A percentile compares a stretch with the other conserved stretches of the same genome.
Conservation (phyloP, 139 green algal species). For the Volvox africanus region DNA sequence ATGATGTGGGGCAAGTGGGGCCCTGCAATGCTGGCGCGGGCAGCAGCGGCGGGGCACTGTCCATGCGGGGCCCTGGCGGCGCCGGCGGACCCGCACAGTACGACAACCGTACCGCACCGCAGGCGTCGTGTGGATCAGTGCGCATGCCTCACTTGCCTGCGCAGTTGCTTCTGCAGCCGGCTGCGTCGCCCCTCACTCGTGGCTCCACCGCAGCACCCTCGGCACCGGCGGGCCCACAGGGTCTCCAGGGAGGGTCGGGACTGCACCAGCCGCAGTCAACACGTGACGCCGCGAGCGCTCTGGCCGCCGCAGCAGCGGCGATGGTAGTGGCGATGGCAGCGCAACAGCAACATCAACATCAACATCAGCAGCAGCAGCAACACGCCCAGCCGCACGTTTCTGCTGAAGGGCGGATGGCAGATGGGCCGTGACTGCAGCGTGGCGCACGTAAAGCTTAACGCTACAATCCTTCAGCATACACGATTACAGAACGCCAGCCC, state of each 20-base stretch:
- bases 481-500: no score
- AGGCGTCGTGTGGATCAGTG: background rate
- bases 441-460: no score
- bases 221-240: background rate
- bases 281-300: background rate
- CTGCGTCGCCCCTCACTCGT: background rate
- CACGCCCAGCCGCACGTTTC: background rate
- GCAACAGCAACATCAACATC: background rate
- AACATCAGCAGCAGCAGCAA: slow-evolving; percentile 7
- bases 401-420: background rate
- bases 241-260: background rate
- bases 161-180: background rate
- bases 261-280: background rate
- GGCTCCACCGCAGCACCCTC: background rate
- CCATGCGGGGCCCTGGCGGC: no score
- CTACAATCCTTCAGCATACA: no score
- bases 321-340: slow-evolving; percentile 9
- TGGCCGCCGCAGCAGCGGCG: background rate
- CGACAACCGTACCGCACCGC: background rate
- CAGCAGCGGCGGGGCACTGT: no score
- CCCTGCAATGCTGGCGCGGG: no score
- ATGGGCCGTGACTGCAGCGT: background rate
- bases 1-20: background rate
- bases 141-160: background rate
- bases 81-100: background rate